Percentiles rank a stretch among this genome's conserved stretches.
These are phyloP conservation scores for Backusella luteola DNA, from an alignment of 192 early-diverging fungal genomes.

Conservation along the genomic window DNA sequence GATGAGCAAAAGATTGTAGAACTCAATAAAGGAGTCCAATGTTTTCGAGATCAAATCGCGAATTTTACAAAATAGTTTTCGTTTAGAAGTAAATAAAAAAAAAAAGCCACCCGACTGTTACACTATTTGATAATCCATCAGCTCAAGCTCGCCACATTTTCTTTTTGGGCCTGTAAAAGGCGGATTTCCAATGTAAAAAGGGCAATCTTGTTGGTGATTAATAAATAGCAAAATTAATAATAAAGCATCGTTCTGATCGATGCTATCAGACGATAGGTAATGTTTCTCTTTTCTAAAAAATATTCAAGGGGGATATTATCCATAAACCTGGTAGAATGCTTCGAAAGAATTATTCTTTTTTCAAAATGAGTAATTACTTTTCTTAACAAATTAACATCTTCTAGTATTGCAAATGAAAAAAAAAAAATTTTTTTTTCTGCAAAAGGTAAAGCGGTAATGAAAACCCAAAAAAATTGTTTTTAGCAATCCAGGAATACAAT, in stretches of 20 bases:
- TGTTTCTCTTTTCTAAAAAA: not conserved
- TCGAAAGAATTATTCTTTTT: not conserved
- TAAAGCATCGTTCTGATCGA: not conserved
- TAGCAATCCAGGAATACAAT: not conserved
- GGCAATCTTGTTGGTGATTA: not conserved
- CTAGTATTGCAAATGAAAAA: not conserved
- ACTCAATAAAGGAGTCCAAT: not conserved
- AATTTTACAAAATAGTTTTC: not conserved
- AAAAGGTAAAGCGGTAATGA: not conserved
- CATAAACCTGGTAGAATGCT: not conserved
- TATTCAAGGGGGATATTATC: not conserved
- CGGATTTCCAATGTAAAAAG: not conserved
- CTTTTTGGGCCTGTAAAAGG: not conserved
- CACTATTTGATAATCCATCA: not conserved
- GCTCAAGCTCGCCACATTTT: not conserved
- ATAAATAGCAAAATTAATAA: not conserved
- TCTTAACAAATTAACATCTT: not conserved
- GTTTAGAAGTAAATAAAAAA: not conserved
- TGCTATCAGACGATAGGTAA: not conserved
- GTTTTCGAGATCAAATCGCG: not conserved
- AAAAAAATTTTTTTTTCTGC: not conserved
- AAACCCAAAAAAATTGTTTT: not conserved
- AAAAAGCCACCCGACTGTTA: not conserved
- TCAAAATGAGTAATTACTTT: not conserved
- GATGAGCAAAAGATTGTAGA: not conserved